Evolutionary conservation across 306 rosid species (phyloP).

Genomic region (Sophora flavescens): DNA sequence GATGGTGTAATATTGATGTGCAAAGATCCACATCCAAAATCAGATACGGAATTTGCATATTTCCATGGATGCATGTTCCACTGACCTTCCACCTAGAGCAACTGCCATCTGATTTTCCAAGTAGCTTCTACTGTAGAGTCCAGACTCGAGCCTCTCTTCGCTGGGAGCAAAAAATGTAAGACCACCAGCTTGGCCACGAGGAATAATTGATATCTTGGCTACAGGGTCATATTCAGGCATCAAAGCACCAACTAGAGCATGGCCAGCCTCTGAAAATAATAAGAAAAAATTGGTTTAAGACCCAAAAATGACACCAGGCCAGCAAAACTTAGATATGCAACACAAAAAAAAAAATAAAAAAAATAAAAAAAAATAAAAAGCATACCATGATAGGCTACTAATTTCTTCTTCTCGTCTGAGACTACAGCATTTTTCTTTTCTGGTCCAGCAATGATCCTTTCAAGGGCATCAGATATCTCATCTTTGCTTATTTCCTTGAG

Average conservation of each 20-base stretch:
- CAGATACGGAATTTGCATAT: slow-evolving; percentile 8
- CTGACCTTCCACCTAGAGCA: slow-evolving; percentile 80
- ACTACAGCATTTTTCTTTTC: slow-evolving; percentile 99
- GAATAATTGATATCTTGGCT: slow-evolving; percentile 96
- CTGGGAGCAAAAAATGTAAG: slow-evolving; percentile 66
- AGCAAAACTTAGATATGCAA: not conserved
- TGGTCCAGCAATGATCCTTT: slow-evolving; percentile 97
- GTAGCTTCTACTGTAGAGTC: slow-evolving; percentile 97
- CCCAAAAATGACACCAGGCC: not conserved
- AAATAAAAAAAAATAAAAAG: not conserved
- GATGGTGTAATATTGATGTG: not conserved
- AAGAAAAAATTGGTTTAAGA: not conserved
- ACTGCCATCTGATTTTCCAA: slow-evolving; percentile 99
- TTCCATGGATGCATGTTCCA: slow-evolving; percentile 26
- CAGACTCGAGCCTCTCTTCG: slow-evolving; percentile 64
- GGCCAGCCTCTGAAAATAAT: slow-evolving; percentile 91
- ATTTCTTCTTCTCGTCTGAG: slow-evolving; percentile 95
- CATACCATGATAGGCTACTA: slow-evolving; percentile 73
- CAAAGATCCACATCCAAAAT: slow-evolving; percentile 15
- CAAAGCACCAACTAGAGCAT: slow-evolving; percentile 67
- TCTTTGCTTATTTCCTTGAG: slow-evolving; percentile 98
- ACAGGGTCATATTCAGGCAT: slow-evolving; percentile 74
- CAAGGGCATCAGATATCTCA: slow-evolving; percentile 97
- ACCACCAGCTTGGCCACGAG: slow-evolving; percentile 81
- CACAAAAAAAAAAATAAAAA: not conserved